Conservation (phyloP, 1,139 yeast genomes). For the Hemisphaericaspora xylofermentans region DNA sequence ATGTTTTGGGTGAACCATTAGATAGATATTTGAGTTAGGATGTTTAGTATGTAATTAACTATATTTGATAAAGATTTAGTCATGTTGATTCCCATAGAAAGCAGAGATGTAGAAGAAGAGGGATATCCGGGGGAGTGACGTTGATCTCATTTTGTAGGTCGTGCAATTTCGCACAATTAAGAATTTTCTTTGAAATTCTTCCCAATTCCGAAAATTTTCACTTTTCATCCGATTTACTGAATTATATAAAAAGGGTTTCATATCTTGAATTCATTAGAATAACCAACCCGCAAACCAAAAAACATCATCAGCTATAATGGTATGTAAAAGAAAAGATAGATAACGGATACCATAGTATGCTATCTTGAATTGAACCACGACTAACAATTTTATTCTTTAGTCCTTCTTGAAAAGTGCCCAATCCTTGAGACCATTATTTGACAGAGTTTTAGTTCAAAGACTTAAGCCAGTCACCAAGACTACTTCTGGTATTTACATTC, state of each 20-base stretch:
- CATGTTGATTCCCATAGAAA: too few relatives aligned
- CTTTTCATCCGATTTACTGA: background rate
- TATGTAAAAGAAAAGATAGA: conserved; percentile 2
- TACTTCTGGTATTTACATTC: conserved; percentile 91
- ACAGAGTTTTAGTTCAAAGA: conserved; percentile 94
- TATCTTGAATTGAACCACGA: background rate
- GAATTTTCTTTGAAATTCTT: conserved; percentile 10
- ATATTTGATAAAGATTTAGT: background rate
- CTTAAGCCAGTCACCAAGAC: conserved; percentile 90
- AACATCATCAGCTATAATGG: conserved; percentile 6
- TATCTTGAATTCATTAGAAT: too few relatives aligned
- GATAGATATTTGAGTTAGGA: conserved; percentile 77
- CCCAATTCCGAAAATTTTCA: background rate
- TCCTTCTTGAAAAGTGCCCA: conserved; percentile 80
- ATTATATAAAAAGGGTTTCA: background rate
- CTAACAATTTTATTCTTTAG: conserved; percentile 23
- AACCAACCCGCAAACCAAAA: background rate
- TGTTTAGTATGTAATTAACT: conserved; percentile 2
- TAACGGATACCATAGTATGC: too few relatives aligned
- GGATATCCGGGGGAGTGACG: background rate
- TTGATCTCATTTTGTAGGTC: background rate
- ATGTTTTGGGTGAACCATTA: conserved; percentile 90
- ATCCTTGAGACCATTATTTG: conserved; percentile 86
- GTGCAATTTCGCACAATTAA: background rate
- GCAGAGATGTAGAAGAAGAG: too few relatives aligned